Base-by-base conservation (phyloP, 306 rosid species). In the Cucurbita ficifolia region DNA sequence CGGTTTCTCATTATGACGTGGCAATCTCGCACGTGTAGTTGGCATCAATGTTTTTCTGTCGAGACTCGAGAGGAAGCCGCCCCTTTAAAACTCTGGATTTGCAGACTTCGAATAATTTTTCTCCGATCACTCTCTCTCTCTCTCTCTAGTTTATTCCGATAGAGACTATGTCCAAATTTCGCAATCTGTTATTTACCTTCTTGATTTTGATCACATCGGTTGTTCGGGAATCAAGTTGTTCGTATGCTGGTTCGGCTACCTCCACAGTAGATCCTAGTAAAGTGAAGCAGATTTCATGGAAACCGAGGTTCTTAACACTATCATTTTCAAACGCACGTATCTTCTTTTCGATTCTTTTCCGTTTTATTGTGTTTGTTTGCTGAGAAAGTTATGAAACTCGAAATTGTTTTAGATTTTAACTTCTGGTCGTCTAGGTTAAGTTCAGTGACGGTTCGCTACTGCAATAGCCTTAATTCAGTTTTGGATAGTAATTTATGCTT, bases 241-340 rank as follows among this genome's bases (percentile, higher is more conserved):
- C 92, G 3, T 83, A 88, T 62, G 90, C 98, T 64, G 96, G 90
- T 79, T 88, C 95, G 1, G 84, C 91, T 13, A 86, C 87, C 75
- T 76, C 93, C 78, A 86, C 86, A 59, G 82, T 94, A 85, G 81
- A 94, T 75, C 99, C 97, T 36, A 81, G 96, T 14, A 91, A 85
- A 83, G 98, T 85, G 84, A 90, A 86, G 80, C 97, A 94, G 74
- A 52, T 94, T 90, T 94, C 98, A 51, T 84, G 89, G 96, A 94
- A 83, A 70, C 97, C 97, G 51, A 89, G 98, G 98, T 93, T 46
- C 24, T 74, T 70, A 29, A 58, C 74, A 51, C 70, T 22, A 7
- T 42, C 61, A 6, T 21, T 46, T 68, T 24, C 40, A 22, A 22
- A 43, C 19, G 55, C 40, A 68, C 38, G 18, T 8, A 21, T 68